Conservation (phyloP, 768 basidiomycete genomes). For the Rhodotorula diobovata region DNA sequence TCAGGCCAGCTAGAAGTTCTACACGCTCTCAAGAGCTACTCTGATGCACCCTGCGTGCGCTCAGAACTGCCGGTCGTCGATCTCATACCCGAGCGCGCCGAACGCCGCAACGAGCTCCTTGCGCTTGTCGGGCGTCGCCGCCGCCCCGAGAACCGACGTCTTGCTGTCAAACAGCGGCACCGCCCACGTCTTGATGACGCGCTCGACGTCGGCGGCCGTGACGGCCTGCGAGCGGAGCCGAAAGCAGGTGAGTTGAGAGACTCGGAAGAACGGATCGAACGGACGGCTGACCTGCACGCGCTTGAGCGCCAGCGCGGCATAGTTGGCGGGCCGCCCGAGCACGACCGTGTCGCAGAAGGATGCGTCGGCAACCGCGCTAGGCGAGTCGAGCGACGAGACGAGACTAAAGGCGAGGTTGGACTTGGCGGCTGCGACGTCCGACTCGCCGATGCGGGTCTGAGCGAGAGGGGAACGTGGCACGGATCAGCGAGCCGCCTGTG, state of each 20-base stretch:
- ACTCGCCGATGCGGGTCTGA: conserved; percentile 62
- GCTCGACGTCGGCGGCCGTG: conserved; percentile 70
- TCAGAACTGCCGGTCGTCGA: conserved; percentile 52
- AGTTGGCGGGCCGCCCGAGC: conserved; percentile 67
- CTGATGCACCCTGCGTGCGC: neutral
- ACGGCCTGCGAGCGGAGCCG: conserved; percentile 53
- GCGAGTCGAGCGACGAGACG: conserved; percentile 71
- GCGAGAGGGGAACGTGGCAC: neutral
- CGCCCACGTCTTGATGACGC: conserved; percentile 65
- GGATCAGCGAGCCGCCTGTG: too few species aligned
- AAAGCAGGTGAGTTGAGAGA: neutral
- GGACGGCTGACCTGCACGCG: conserved; percentile 54
- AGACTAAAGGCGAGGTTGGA: conserved; percentile 79
- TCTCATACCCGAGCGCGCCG: conserved; percentile 65
- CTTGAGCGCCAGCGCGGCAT: conserved; percentile 66
- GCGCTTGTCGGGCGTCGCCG: conserved; percentile 72
- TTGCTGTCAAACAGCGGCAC: conserved; percentile 73
- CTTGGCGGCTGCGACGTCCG: conserved; percentile 79
- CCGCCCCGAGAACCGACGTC: conserved; percentile 70
- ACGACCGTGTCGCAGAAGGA: conserved; percentile 87
- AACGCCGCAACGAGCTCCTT: conserved; percentile 65
- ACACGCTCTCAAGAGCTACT: neutral
- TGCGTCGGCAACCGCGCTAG: conserved; percentile 70
- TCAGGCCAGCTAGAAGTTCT: too few species aligned
- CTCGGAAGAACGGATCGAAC: neutral